Evolutionary conservation across 202 grass and related monocot species (phyloP), one percentile per base, ranked within the genome.

Genomic region (Schoenoplectus triqueter): DNA sequence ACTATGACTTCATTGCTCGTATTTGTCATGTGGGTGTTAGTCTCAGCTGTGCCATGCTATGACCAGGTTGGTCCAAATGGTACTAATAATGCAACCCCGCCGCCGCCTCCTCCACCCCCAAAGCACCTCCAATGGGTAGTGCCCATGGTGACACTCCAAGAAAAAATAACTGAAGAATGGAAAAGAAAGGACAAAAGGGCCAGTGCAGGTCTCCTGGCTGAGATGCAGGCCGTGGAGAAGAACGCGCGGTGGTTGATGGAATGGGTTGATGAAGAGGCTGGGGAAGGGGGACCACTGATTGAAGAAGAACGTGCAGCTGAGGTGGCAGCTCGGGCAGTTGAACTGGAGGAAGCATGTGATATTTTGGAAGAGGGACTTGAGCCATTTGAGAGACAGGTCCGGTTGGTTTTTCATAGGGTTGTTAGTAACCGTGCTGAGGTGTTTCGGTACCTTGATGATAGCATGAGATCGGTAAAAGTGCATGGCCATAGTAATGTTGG

Each of bases 1-100:
- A 93, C 95, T 20, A 95, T 98, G 95, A 93, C 88, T 67, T 95
- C 92, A 2, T 80, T 93, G 2, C 92, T 98, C 3, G 91, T 83
- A 2, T 95, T 98, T 69, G 77, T 88, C 68, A 92, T 87, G 88
- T 98, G 95, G 95, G 91, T 80, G 44, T 79, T 98, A 1, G 88
- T 82, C 1, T 88, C 86, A 19, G 89, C 91, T 17, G 87, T 98
- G 71, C 90, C 91, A 8, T 93, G 88, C 73, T 86, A 91, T 78
- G 89, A 91, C 66, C 18, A 84, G 22, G 67, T 51, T 7, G 82
- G 82, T 7, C 80, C 86, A 2, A 76, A 73, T 51, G 68, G 68
- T 77, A 6, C 84, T 60, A 40, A 0, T 15, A 54, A 17, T 10
- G 68, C 80, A 7, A 44, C 44, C 48, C 74, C 87, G 2, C 59